Evolutionary conservation across 805 yeast species (phyloP), one percentile per base, ranked within the genome.

Genomic region (Yarrowia sp.): DNA sequence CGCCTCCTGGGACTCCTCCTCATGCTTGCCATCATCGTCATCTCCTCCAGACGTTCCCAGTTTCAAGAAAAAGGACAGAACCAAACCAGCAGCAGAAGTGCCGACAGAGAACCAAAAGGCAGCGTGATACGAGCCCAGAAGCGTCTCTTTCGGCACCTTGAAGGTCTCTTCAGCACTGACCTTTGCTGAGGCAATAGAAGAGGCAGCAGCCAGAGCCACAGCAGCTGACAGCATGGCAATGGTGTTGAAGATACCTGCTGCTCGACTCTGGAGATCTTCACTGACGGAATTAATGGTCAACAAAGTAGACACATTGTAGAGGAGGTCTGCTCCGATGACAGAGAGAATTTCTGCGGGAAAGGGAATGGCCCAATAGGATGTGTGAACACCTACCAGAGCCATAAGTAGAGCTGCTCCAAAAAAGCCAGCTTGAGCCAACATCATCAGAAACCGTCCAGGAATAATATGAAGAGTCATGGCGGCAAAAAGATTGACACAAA

Each of bases 191-290:
- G 68, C 74, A 51, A 81, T 72, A 0, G 83, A 78, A 14, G 79
- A 71, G 2, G 80, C 72, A 1, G 80, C 67, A 19, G 82, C 80
- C 6, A 81, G 70, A 0, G 82, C 83, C 6, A 81, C 72, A 7
- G 82, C 71, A 0, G 78, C 74, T 49, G 80, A 72, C 22, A 82
- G 66, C 65, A 80, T 82, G 28, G 75, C 68, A 33, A 77, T 71
- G 0, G 83, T 81, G 67, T 80, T 81, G 67, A 81, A 81, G 2
- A 81, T 73, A 11, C 84, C 83, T 5, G 82, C 82, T 2, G 83
- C 84, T 14, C 81, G 70, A 52, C 81, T 76, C 65, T 81, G 83
- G 28, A 78, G 69, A 9, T 71, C 64, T 33, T 70, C 69, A 33
- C 76, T 72, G 17, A 82, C 82, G 0, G 82, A 73, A 3, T 78